Conservation (phyloP, 2,329 filamentous ascomycete genomes). For the Fusarium brachygibbosum region DNA sequence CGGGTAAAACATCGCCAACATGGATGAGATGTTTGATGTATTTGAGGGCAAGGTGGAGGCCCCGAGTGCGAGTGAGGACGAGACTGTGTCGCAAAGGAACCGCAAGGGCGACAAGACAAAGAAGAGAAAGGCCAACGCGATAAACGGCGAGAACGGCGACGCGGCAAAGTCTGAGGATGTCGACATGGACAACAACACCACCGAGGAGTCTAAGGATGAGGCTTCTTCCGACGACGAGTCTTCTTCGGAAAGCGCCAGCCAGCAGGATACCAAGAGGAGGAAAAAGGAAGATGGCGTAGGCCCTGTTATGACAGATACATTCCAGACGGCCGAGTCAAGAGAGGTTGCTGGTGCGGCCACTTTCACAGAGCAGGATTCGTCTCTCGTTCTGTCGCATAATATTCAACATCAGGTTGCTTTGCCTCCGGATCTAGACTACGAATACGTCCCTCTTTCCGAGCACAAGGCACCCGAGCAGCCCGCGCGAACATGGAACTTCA, state of each 20-base stretch:
- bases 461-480: slow-evolving; percentile 92
- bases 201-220: slow-evolving; percentile 56
- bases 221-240: slow-evolving; percentile 54
- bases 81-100: slow-evolving; percentile 61
- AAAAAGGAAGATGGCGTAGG: slow-evolving; percentile 71
- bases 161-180: slow-evolving; percentile 44
- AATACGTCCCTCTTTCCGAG: slow-evolving; percentile 93
- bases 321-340: slow-evolving; percentile 94
- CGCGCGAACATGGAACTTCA: slow-evolving; percentile 87
- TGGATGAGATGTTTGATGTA: slow-evolving; percentile 87
- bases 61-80: slow-evolving; percentile 59
- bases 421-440: slow-evolving; percentile 92
- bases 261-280: slow-evolving; percentile 72
- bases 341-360: slow-evolving; percentile 87
- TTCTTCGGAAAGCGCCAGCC: slow-evolving; percentile 61
- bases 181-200: slow-evolving; percentile 57
- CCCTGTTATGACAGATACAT: slow-evolving; percentile 90
- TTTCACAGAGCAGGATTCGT: slow-evolving; percentile 72
- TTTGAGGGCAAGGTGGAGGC: slow-evolving; percentile 74
- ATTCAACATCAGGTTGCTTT: slow-evolving; percentile 98
- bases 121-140: slow-evolving; percentile 87
- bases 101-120: slow-evolving; percentile 75
- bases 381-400: slow-evolving; percentile 92
- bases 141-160: slow-evolving; percentile 62
- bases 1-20: slow-evolving; percentile 53